phyloP scores from a whole-genome alignment of 2,329 filamentous ascomycete species.

The Apiospora hydei region DNA sequence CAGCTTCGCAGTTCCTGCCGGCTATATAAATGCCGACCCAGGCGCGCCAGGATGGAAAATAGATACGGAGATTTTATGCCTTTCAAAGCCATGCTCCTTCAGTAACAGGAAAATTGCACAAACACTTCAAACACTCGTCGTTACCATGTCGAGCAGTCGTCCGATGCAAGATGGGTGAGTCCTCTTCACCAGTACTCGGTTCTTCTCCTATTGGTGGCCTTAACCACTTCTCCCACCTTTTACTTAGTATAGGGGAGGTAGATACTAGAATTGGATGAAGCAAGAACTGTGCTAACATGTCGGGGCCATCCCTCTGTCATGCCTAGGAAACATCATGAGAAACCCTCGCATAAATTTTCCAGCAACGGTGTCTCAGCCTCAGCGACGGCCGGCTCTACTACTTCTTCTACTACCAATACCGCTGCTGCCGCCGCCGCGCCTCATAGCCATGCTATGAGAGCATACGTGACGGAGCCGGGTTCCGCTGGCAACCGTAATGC shows the following conservation, averaged over 20 bases:
- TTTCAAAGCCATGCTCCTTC: neutral
- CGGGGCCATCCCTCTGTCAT: neutral
- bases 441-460: neutral
- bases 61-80: neutral
- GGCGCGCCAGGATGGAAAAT: neutral
- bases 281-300: neutral
- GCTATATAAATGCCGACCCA: neutral
- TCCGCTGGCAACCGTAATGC: neutral
- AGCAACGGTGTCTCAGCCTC: neutral
- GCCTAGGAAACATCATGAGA: neutral
- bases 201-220: neutral
- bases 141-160: neutral
- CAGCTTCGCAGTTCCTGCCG: neutral
- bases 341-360: constrained; percentile 1
- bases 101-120: neutral
- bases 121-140: neutral
- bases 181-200: neutral
- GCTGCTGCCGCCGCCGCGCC: neutral
- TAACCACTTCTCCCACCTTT: neutral
- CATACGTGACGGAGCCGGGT: neutral
- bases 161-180: constrained; percentile 9
- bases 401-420: neutral
- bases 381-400: neutral
- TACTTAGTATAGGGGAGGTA: neutral
- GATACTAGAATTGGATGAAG: neutral